Conservation (phyloP, 495 filamentous ascomycete genomes). For the Neurospora pannonica region DNA sequence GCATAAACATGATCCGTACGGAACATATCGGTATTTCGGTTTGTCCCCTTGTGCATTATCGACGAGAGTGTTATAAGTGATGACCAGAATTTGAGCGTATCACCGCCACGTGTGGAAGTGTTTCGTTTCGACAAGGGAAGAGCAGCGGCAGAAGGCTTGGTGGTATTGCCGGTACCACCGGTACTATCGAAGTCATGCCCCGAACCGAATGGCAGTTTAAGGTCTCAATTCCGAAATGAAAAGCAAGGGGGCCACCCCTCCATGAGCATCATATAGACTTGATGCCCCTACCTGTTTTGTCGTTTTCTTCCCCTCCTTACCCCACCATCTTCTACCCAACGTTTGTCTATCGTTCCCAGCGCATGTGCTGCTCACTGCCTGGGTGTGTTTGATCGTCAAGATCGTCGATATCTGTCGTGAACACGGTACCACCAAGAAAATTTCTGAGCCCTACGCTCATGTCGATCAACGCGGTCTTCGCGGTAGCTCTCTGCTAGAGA, state of each 20-base stretch:
- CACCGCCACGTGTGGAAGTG: neutral
- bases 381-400: neutral
- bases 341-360: neutral
- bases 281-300: neutral
- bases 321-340: neutral
- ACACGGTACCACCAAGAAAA: neutral
- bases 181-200: neutral
- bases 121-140: neutral
- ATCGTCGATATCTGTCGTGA: neutral
- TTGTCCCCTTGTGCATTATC: neutral
- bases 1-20: neutral
- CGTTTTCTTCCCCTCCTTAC: neutral
- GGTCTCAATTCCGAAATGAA: neutral
- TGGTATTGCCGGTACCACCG: neutral
- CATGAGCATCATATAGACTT: neutral
- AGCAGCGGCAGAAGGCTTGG: neutral
- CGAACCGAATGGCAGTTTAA: neutral
- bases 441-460: neutral
- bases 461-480: neutral
- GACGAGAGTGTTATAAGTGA: neutral
- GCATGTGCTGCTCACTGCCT: neutral
- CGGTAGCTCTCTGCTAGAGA: neutral
- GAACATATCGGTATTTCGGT: neutral
- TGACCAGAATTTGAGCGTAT: neutral
- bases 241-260: neutral